Evolutionary conservation across 2,329 filamentous ascomycete species (phyloP).

Genomic region (Pestalotiopsis sp.): DNA sequence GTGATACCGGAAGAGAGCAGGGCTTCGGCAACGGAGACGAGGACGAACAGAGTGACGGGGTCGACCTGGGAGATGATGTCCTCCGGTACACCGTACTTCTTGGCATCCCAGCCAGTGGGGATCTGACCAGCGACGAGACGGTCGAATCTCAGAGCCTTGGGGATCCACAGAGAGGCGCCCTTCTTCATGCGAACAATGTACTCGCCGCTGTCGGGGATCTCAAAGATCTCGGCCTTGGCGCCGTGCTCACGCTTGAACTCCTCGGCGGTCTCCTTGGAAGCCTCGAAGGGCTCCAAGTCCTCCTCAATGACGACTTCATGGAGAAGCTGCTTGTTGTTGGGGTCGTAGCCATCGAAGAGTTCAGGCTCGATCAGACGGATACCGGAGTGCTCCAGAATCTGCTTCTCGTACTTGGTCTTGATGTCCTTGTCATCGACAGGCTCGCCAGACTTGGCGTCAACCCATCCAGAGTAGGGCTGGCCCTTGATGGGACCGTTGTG

Average conservation of each 20-base stretch:
- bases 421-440: conserved; percentile 98
- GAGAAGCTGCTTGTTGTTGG: conserved; percentile 96
- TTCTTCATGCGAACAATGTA: conserved; percentile 95
- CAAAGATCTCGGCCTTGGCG: conserved; percentile 96
- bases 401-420: conserved; percentile 96
- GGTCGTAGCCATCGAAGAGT: conserved; percentile 94
- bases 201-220: conserved; percentile 90
- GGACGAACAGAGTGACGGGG: conserved; percentile 91
- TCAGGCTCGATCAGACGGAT: conserved; percentile 98
- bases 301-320: conserved; percentile 98
- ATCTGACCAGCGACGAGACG: conserved; percentile 96
- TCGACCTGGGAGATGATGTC: conserved; percentile 98
- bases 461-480: conserved; percentile 94
- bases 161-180: conserved; percentile 91
- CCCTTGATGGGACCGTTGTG: conserved; percentile 96
- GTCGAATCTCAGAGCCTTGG: conserved; percentile 96
- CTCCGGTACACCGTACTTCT: conserved; percentile 93
- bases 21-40: conserved; percentile 91
- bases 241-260: conserved; percentile 98
- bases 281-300: conserved; percentile 94
- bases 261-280: conserved; percentile 94
- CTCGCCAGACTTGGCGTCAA: conserved; percentile 90
- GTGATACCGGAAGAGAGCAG: conserved; percentile 93
- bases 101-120: conserved; percentile 95
- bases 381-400: conserved; percentile 93